Conservation (phyloP, 2,329 filamentous ascomycete species). For the Penicillium sp. region DNA sequence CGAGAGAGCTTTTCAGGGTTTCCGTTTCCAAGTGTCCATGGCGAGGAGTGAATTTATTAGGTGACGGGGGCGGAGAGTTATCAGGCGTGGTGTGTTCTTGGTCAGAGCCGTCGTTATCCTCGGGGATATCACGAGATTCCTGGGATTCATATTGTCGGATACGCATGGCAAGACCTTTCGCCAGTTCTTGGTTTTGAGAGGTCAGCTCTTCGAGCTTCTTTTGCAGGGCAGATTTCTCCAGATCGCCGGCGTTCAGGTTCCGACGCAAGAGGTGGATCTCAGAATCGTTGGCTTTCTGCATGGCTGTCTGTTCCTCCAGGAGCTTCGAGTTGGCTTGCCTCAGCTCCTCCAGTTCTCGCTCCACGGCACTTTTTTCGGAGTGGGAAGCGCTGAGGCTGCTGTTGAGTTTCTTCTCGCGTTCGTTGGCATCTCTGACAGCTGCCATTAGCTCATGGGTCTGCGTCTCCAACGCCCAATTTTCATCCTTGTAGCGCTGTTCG, state of each 20-base stretch:
- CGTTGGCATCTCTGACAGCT: conserved; percentile 67
- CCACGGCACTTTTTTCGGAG: conserved; percentile 68
- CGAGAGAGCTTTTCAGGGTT: conserved; percentile 87
- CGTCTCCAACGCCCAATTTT: conserved; percentile 96
- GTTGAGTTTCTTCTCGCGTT: conserved; percentile 75
- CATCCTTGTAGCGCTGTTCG: conserved; percentile 93
- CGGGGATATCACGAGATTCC: conserved; percentile 53
- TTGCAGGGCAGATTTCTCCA: conserved; percentile 71
- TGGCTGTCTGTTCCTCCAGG: conserved; percentile 69
- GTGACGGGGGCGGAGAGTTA: conserved; percentile 83
- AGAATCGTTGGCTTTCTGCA: conserved; percentile 78
- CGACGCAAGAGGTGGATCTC: conserved; percentile 81
- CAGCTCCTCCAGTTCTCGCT: conserved; percentile 87
- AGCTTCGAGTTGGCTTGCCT: conserved; percentile 74
- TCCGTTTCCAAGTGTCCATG: conserved; percentile 92
- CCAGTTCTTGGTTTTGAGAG: conserved; percentile 84
- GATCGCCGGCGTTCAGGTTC: conserved; percentile 70
- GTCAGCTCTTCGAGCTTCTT: conserved; percentile 83
- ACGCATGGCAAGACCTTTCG: conserved; percentile 72
- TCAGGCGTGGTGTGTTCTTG: conserved; percentile 72
- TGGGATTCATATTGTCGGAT: conserved; percentile 63
- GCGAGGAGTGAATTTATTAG: conserved; percentile 83
- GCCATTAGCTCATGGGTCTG: conserved; percentile 78
- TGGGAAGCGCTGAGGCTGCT: conserved; percentile 65
- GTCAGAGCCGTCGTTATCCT: conserved; percentile 60